Base-by-base conservation (phyloP, 2,329 filamentous ascomycete species). In the Fusarium pseudocircinatum region DNA sequence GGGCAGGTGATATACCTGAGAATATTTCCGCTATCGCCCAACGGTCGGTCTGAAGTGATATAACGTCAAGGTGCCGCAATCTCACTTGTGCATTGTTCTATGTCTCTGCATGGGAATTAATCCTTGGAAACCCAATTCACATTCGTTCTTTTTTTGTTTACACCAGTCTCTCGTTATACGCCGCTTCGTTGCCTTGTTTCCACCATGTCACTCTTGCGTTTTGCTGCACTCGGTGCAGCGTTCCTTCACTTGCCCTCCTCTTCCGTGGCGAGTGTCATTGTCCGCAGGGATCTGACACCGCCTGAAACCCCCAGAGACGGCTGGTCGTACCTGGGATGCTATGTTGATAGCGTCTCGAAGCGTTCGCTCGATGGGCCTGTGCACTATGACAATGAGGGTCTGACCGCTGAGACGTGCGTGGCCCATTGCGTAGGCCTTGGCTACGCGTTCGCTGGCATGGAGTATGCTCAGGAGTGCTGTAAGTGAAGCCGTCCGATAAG, bases 401-500 rank as follows among this genome's bases (percentile, higher is more conserved):
- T 85, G 74, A 83, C 81, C 18, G 82, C 81, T 72, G 82, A 82
- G 67, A 83, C 80, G 16, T 89, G 87, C 74, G 82, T 87, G 60
- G 78, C 80, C 16, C 84, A 86, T 77, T 90, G 88, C 76, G 79
- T 81, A 7, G 73, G 64, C 32, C 78, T 80, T 7, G 83, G 83
- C 20, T 85, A 81, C 74, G 73, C 75, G 4, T 83, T 85, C 54
- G 86, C 87, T 8, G 87, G 87, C 10, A 79, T 87, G 12, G 86
- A 89, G 75, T 87, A 85, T 70, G 79, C 78, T 14, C 78, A 78
- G 22, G 84, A 89, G 75, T 89, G 88, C 78, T 89, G 84, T 77
- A 70, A 77, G 75, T 47, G 9, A 30, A 16, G 26, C 30, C 26
- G 9, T 30, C 9, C 4, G 24, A 44, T 26, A 20, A 9, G 42